phyloP scores from a whole-genome alignment of 805 yeast species.

The Vanderwaltozyma verrucispora region DNA sequence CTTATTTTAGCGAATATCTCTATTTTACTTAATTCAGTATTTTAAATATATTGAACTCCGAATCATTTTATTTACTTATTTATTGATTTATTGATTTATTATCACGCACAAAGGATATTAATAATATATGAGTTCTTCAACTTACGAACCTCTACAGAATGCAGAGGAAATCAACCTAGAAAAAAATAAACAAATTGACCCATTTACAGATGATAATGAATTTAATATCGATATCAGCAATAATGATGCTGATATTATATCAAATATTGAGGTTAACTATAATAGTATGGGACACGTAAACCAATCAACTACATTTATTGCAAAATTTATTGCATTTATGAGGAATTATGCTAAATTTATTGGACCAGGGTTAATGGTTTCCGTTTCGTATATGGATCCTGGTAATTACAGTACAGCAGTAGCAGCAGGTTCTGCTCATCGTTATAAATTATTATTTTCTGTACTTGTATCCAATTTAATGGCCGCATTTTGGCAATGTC shows the following conservation, averaged over 20 bases:
- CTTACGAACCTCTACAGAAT: constrained; percentile 5
- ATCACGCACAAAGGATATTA: too few relatives aligned
- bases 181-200: too few relatives aligned
- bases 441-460: constrained; percentile 68
- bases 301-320: not conserved
- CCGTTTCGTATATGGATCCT: constrained; percentile 95
- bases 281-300: too few relatives aligned
- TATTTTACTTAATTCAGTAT: too few relatives aligned
- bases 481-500: constrained; percentile 77
- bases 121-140: constrained; percentile 1
- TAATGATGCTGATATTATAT: not conserved
- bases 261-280: too few relatives aligned
- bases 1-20: too few relatives aligned
- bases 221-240: not conserved
- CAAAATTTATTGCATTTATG: constrained; percentile 12
- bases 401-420: constrained; percentile 95
- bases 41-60: too few relatives aligned
- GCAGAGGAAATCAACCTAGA: not conserved
- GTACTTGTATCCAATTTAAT: constrained; percentile 70
- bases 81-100: too few relatives aligned
- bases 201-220: not conserved
- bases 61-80: too few relatives aligned
- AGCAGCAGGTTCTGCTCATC: constrained; percentile 82
- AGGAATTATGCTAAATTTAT: constrained; percentile 52
- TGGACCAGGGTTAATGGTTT: constrained; percentile 95